Evolutionary conservation across 106 monocot genomes (phyloP), one percentile per base, ranked within the genome.

Genomic region (Posidonia australis): DNA sequence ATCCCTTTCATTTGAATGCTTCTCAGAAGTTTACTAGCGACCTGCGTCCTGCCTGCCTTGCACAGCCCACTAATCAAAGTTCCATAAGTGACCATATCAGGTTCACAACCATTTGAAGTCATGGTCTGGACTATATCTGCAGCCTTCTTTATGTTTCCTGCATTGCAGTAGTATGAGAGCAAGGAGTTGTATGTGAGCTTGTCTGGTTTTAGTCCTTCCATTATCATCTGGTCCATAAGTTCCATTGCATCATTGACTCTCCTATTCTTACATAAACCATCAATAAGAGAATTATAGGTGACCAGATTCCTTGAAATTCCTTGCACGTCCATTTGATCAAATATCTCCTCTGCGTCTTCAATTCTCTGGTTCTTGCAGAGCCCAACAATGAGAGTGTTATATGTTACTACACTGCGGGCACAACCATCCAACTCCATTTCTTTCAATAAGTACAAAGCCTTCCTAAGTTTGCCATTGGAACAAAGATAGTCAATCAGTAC

Each of bases 101-200:
- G 87, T 68, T 98, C 84, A 17, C 81, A 87, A 14, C 87, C 90
- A 74, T 98, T 98, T 62, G 82, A 64, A 25, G 76, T 82, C 96
- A 98, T 98, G 9, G 71, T 84, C 58, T 98, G 87, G 21, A 98
- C 80, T 64, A 98, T 76, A 71, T 96, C 96, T 32, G 82, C 66
- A 55, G 86, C 87, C 64, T 51, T 77, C 59, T 75, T 71, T 58
- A 90, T 56, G 58, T 86, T 75, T 25, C 90, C 90, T 52, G 68
- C 67, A 67, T 73, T 80, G 74, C 87, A 87, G 70, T 87, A 81
- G 41, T 67, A 84, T 74, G 67, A 74, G 24, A 98, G 84, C 51
- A 98, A 58, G 18, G 84, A 77, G 57, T 84, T 82, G 78, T 83
- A 98, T 46, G 87, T 90, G 18, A 79, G 72, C 59, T 70, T 86